phyloP scores from a whole-genome alignment of 1,284 basidiomycete species.

The Ceratobasidium sp. region DNA sequence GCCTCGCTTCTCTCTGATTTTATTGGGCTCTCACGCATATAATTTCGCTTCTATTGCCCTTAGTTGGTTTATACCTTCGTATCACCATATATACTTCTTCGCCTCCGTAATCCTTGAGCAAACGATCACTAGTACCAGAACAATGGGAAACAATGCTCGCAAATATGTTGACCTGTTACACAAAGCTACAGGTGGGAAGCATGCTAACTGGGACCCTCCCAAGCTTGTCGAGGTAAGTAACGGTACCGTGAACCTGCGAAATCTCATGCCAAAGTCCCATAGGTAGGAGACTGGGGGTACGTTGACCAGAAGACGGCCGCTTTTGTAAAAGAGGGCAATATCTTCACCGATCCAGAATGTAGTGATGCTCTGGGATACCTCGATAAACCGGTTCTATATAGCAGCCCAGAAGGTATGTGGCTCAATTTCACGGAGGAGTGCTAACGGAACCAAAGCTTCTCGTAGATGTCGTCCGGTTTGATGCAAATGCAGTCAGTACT shows the following conservation, averaged over 20 bases:
- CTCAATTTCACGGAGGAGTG: neutral
- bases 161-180: conserved; percentile 36
- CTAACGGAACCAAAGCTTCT: neutral
- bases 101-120: neutral
- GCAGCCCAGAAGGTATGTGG: conserved; percentile 19
- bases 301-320: conserved; percentile 12
- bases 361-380: neutral
- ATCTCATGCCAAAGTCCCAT: neutral
- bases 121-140: neutral
- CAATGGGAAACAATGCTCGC: conserved; percentile 27
- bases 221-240: conserved; percentile 14
- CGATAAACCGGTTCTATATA: conserved; percentile 6
- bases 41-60: neutral
- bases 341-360: conserved; percentile 23
- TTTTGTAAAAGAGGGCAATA: conserved; percentile 38
- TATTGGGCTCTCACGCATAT: neutral
- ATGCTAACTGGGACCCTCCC: conserved; percentile 35
- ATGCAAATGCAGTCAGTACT: neutral
- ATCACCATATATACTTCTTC: neutral
- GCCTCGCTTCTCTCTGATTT: neutral
- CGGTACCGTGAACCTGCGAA: neutral
- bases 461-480: conserved; percentile 9
- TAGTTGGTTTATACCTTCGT: neutral
- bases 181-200: conserved; percentile 37
- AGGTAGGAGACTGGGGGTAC: conserved; percentile 42